Evolutionary conservation across 2,329 filamentous ascomycete species (phyloP).

Genomic region (Diaporthe sp.): DNA sequence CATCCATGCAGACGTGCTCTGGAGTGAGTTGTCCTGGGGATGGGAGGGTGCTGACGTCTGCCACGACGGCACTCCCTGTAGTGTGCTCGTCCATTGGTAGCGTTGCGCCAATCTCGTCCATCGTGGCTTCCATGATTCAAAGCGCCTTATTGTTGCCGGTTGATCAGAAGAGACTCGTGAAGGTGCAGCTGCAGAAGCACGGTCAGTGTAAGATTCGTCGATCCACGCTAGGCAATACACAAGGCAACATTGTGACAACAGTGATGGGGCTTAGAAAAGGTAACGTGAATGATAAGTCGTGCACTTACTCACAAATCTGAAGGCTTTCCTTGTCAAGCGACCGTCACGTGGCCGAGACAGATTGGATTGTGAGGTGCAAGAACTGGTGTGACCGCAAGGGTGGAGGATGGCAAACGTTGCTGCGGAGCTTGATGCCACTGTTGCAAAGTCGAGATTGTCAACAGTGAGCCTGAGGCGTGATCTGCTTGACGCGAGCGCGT

Average conservation of each 20-base stretch:
- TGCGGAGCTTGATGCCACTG: too few relatives aligned
- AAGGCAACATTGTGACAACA: not conserved
- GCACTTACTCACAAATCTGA: not conserved
- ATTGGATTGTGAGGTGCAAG: not conserved
- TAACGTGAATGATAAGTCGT: too few relatives aligned
- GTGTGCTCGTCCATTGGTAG: not conserved
- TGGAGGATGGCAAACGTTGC: not conserved
- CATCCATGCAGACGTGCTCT: not conserved
- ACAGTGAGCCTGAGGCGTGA: not conserved
- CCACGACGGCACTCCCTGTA: too few relatives aligned
- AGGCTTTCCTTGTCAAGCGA: not conserved
- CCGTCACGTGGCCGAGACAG: not conserved
- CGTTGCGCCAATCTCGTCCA: not conserved
- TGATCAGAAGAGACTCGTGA: too few relatives aligned
- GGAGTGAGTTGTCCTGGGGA: too few relatives aligned
- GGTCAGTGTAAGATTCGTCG: not conserved
- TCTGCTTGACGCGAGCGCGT: not conserved
- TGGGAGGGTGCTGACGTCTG: too few relatives aligned
- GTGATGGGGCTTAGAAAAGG: too few relatives aligned
- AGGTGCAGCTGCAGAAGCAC: not conserved
- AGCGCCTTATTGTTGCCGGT: rapidly evolving
- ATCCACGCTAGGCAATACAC: not conserved
- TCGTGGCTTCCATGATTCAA: not conserved
- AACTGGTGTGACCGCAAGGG: not conserved
- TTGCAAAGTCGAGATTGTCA: not conserved